phyloP scores from a whole-genome alignment of 2,329 filamentous ascomycete genomes.

The Pestalotiopsis sp. region DNA sequence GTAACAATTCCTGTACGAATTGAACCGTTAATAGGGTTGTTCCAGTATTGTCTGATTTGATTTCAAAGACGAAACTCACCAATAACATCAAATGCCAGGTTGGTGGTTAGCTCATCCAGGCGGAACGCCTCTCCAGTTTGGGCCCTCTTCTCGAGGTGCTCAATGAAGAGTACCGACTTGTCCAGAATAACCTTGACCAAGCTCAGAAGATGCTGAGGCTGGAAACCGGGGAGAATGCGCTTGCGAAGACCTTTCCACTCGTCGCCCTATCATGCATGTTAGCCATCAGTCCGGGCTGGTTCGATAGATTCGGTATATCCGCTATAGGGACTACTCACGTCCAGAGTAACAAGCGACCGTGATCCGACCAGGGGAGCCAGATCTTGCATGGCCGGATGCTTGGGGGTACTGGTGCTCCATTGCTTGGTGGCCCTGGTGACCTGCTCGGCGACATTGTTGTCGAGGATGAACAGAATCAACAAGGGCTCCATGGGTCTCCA shows the following conservation, averaged over 20 bases:
- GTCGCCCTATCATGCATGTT: conserved; percentile 12
- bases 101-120: conserved; percentile 15
- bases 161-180: conserved; percentile 18
- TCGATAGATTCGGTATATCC: too few relatives aligned
- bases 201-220: conserved; percentile 19
- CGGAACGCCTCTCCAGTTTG: conserved; percentile 15
- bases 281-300: background rate
- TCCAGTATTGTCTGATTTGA: background rate
- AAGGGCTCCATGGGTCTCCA: conserved; percentile 10
- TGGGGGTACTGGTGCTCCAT: conserved; percentile 12
- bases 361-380: conserved; percentile 11
- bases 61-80: conserved; percentile 5
- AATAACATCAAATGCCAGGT: conserved; percentile 22
- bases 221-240: conserved; percentile 14
- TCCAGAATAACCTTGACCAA: conserved; percentile 19
- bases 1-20: conserved; percentile 2
- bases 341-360: conserved; percentile 12
- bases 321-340: background rate
- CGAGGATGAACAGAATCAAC: conserved; percentile 11
- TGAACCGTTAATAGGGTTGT: background rate
- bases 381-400: conserved; percentile 13
- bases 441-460: conserved; percentile 13
- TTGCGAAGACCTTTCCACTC: conserved; percentile 15
- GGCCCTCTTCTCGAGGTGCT: conserved; percentile 14
- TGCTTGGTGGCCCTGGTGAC: conserved; percentile 10